These are phyloP conservation scores for Hura crepitans DNA, from an alignment of 441 rosid genomes.

Conservation along the genomic window DNA sequence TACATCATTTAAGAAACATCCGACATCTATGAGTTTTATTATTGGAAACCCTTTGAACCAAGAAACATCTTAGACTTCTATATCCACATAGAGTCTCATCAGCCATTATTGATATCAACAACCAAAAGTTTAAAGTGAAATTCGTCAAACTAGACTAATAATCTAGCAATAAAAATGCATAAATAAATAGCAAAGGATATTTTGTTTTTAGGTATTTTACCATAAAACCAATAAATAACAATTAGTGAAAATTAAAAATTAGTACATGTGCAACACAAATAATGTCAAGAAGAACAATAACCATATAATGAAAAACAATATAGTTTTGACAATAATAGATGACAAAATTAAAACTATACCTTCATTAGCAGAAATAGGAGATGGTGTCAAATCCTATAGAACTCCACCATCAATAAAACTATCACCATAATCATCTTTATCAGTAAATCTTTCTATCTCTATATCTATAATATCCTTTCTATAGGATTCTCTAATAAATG, in stretches of 20 bases:
- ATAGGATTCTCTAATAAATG: constrained; percentile 51
- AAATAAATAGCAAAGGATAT: not conserved
- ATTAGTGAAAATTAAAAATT: not conserved
- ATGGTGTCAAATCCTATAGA: constrained; percentile 23
- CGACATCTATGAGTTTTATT: no score
- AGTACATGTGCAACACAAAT: not conserved
- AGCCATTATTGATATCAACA: constrained; percentile 20
- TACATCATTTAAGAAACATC: no score
- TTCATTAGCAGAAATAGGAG: constrained; percentile 32
- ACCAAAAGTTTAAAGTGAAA: constrained; percentile 4
- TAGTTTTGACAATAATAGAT: not conserved
- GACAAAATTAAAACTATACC: constrained; percentile 29
- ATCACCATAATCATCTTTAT: constrained; percentile 49
- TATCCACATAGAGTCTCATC: no score
- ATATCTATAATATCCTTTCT: constrained; percentile 72
- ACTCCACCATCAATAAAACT: constrained; percentile 69
- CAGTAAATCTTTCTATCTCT: constrained; percentile 47
- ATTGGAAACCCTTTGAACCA: no score
- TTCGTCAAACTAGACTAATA: not conserved
- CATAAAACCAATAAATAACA: not conserved
- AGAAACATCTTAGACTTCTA: no score
- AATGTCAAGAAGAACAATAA: not conserved
- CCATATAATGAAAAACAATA: no score
- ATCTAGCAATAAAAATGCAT: not conserved
- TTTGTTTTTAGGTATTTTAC: not conserved